Conservation (phyloP, 768 basidiomycete genomes). For the Austroboletus festivus region DNA sequence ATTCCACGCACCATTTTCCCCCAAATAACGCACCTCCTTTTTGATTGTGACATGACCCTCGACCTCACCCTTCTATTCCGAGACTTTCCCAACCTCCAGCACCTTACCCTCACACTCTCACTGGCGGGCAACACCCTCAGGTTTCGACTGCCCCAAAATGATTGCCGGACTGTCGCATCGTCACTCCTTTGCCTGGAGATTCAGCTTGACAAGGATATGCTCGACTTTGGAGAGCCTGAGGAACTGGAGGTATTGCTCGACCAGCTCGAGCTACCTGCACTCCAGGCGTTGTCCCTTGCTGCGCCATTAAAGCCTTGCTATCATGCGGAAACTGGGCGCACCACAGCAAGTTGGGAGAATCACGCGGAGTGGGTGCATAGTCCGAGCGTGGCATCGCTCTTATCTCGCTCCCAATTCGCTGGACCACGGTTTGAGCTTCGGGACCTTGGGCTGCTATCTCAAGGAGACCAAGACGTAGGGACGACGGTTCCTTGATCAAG, state of each 20-base stretch:
- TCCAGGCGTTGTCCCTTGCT: constrained; percentile 15
- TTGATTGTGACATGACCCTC: constrained; percentile 18
- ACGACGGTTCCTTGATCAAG: too few relatives aligned
- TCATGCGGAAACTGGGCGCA: neutral
- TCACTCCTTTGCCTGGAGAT: constrained; percentile 16
- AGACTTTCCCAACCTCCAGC: constrained; percentile 16
- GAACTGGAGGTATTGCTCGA: constrained; percentile 19
- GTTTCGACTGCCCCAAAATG: constrained; percentile 6
- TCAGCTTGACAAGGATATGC: constrained; percentile 19
- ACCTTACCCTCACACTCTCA: constrained; percentile 15
- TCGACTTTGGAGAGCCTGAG: constrained; percentile 20
- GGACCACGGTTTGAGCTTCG: constrained; percentile 8
- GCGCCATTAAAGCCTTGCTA: neutral
- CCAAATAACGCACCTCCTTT: constrained; percentile 23
- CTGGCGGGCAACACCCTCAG: constrained; percentile 10
- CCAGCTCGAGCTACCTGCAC: constrained; percentile 17
- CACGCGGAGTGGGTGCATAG: constrained; percentile 13
- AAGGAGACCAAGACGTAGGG: neutral
- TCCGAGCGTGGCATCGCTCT: constrained; percentile 9
- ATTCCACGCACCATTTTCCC: constrained; percentile 15
- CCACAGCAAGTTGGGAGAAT: constrained; percentile 2
- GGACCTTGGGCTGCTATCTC: neutral
- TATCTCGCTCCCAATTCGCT: constrained; percentile 11
- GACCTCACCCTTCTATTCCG: constrained; percentile 18
- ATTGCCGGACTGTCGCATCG: neutral